These are phyloP conservation scores for Gelatoporia subvermispora DNA, from an alignment of 768 basidiomycete genomes.

Conservation along the genomic window DNA sequence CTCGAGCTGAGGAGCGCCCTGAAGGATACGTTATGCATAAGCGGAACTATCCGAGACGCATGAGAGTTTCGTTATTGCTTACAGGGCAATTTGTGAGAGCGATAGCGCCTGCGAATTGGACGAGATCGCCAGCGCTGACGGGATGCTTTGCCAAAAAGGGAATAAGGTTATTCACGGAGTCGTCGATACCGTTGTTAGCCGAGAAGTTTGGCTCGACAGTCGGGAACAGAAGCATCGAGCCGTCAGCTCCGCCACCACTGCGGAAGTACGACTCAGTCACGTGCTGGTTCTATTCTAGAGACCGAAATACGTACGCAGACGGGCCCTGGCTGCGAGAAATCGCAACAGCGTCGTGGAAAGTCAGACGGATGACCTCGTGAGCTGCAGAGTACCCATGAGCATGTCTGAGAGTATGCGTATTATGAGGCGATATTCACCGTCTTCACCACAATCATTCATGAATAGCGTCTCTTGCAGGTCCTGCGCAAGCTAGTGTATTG, in stretches of 20 bases:
- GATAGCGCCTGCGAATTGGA: slow-evolving; percentile 28
- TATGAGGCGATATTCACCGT: background rate
- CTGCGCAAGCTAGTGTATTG: background rate
- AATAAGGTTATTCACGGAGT: slow-evolving; percentile 33
- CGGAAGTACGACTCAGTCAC: no score
- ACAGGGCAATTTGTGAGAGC: slow-evolving; percentile 20
- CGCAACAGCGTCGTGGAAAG: slow-evolving; percentile 24
- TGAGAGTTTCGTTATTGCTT: no score
- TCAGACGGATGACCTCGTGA: slow-evolving; percentile 20
- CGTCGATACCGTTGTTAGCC: slow-evolving; percentile 40
- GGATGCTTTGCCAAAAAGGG: slow-evolving; percentile 31
- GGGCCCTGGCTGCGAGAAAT: slow-evolving; percentile 3
- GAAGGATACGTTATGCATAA: no score
- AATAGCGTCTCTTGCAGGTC: slow-evolving; percentile 24
- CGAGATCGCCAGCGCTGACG: slow-evolving; percentile 41
- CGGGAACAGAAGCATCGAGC: slow-evolving; percentile 43
- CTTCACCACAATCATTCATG: slow-evolving; percentile 25
- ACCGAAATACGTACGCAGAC: slow-evolving; percentile 14
- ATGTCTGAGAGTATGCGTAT: slow-evolving; percentile 4
- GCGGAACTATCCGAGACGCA: no score
- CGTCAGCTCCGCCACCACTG: slow-evolving; percentile 35
- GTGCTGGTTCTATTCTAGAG: no score
- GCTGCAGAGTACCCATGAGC: background rate
- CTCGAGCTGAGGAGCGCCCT: slow-evolving; percentile 21
- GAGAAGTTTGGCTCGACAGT: slow-evolving; percentile 37